Evolutionary conservation across 768 basidiomycete species (phyloP), one percentile per base, ranked within the genome.

Genomic region (Coprinopsis sp.): DNA sequence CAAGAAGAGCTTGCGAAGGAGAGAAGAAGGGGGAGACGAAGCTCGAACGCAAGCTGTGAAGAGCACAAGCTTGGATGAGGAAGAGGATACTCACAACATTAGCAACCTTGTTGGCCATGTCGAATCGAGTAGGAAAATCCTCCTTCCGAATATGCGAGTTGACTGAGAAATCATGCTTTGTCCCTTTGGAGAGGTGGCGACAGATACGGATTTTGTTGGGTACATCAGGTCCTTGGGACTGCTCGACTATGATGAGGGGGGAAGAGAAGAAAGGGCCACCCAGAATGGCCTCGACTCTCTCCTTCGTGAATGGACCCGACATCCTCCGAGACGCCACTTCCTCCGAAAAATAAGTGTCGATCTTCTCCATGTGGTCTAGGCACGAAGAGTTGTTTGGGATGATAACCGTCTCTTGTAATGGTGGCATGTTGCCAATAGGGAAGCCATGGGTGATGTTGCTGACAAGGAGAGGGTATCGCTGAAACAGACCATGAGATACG

Each of bases 401-500:
- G n/a, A 64, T 60, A 29, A 57, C 44, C 1, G 57, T 52, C 2
- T 38, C 3, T 4, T 19, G 5, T 22, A 59, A 45, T 8, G n/a
- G 2, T 38, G 66, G 62, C 53, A 71, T 64, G 1, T 52, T 28
- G 0, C 67, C 66, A 2, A 70, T 43, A 0, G 64, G 65, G 44
- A 70, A 70, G 2, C 67, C 64, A 6, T 56, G 7, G 0, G 48
- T 43, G 0, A 73, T 53, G 18, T 66, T 68, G 3, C 39, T 1
- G 5, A 58, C 42, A 1, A 73, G 55, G 2, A 50, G 7, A 0
- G 67, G 67, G 22, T 70, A 70, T 16, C 28, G 3, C 0, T 43
- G 0, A 1, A 29, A 16, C 4, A 72, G 58, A 13, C 58, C 39
- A 31, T 56, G 54, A 24, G 53, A 57, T 2, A n/a, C 1, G 3